Base-by-base conservation (phyloP, 345 rosid species). In the Bruguiera gymnorhiza region DNA sequence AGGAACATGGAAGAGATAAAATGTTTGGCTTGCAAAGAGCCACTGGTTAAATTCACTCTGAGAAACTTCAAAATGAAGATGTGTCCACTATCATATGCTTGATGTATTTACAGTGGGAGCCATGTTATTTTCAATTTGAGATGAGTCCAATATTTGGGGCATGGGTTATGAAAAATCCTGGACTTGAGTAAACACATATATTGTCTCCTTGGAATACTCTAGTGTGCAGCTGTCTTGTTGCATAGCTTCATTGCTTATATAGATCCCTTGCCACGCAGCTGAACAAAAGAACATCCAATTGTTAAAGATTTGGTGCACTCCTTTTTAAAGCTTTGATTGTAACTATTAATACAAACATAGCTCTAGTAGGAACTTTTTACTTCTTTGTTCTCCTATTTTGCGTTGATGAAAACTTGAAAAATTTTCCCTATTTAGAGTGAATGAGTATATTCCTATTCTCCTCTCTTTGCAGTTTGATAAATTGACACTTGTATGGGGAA, bases 401-500 rank as follows among this genome's bases (percentile, higher is more conserved):
- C 34, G 7, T 55, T 62, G 37, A 13, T 36, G 23, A 61, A 15
- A 37, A 32, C 13, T 30, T 66, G 20, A 1, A 31, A 31, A 46
- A 5, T 54, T 16, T 50, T 61, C 9, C 29, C 53, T 15, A 19
- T 60, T 62, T 24, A 18, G 7, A 20, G 30, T 43, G 31, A 39
- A 63, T 39, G 37, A 55, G 54, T 37, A 48, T 51, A 6, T 16
- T 20, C 34, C 58, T 64, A 26, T 34, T 52, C 26, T 11, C 29
- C 13, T 74, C 46, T 78, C 72, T 73, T 78, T 78, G 86, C 94
- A 95, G 99, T 76, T 89, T 65, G 89, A 89, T 78, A 86, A 95
- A 70, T 60, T 84, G 34, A 73, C 92, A 39, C 83, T 96, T 73
- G 88, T 87, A 29, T 96, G 97, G 98, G 98, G 99, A 65, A 88